Percentiles rank a stretch among this genome's conserved stretches.
Conservation (phyloP, 2,329 filamentous ascomycete genomes). For the Orbilia brochopaga region DNA sequence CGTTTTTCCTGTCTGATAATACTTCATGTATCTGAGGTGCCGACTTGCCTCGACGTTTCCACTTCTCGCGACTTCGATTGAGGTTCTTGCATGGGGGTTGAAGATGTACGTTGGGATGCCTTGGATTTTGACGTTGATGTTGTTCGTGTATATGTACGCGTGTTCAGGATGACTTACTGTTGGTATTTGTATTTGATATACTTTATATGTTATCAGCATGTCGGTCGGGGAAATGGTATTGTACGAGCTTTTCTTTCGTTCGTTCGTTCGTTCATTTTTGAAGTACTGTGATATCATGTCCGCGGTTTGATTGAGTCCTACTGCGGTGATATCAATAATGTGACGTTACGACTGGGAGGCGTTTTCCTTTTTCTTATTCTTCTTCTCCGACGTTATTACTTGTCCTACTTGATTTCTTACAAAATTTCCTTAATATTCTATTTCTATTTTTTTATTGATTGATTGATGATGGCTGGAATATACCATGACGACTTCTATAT, state of each 20-base stretch:
- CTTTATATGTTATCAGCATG: slow-evolving; percentile 36
- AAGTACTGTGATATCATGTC: slow-evolving; percentile 17
- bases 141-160: no score
- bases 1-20: slow-evolving; percentile 17
- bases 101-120: not conserved
- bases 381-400: slow-evolving; percentile 7
- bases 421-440: slow-evolving; percentile 3
- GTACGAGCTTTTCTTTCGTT: no score
- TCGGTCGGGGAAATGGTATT: slow-evolving; percentile 10
- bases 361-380: slow-evolving; percentile 28
- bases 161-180: no score
- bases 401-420: slow-evolving; percentile 5
- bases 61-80: no score
- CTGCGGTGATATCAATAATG: not conserved
- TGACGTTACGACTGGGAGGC: slow-evolving; percentile 51
- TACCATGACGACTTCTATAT: no score
- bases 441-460: no score
- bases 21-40: slow-evolving; percentile 14
- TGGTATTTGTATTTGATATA: slow-evolving; percentile 13
- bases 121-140: no score
- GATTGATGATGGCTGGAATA: no score
- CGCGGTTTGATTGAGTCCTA: slow-evolving; percentile 29
- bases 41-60: slow-evolving; percentile 11
- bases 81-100: no score
- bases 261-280: no score